Evolutionary conservation across 768 basidiomycete genomes (phyloP).

Genomic region (Boletus vinaceobasis): DNA sequence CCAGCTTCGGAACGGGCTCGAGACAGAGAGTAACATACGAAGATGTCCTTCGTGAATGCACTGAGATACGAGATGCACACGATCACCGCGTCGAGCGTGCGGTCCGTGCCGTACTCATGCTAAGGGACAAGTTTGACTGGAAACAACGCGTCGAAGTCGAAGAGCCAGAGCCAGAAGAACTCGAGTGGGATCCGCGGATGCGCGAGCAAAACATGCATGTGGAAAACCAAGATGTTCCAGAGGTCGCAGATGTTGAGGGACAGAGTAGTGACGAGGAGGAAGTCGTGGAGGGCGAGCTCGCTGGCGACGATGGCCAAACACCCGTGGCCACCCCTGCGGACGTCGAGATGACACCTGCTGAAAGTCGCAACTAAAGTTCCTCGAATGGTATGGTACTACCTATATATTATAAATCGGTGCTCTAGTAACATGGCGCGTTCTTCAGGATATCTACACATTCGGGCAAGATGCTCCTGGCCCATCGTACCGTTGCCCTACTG

Average conservation of each 20-base stretch:
- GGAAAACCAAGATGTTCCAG: conserved; percentile 5
- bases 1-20: conserved; percentile 21
- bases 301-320: conserved; percentile 29
- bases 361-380: conserved; percentile 1
- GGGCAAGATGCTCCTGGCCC: conserved; percentile 41
- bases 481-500: conserved; percentile 27
- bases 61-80: conserved; percentile 63
- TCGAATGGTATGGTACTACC: not conserved
- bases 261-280: conserved; percentile 40
- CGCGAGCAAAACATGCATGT: conserved; percentile 16
- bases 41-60: conserved; percentile 65
- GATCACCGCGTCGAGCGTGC: conserved; percentile 76
- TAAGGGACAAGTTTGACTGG: conserved; percentile 81
- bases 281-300: conserved; percentile 34
- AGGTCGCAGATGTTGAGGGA: conserved; percentile 28
- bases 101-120: conserved; percentile 72
- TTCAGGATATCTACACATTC: conserved; percentile 44
- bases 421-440: conserved; percentile 35
- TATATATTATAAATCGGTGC: not conserved
- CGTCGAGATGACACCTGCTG: conserved; percentile 18
- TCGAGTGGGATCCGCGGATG: conserved; percentile 63
- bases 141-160: conserved; percentile 76
- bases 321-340: conserved; percentile 21
- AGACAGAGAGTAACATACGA: conserved; percentile 38
- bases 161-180: conserved; percentile 74